phyloP scores from a whole-genome alignment of 768 basidiomycete genomes.

The Boletus coccyginus region DNA sequence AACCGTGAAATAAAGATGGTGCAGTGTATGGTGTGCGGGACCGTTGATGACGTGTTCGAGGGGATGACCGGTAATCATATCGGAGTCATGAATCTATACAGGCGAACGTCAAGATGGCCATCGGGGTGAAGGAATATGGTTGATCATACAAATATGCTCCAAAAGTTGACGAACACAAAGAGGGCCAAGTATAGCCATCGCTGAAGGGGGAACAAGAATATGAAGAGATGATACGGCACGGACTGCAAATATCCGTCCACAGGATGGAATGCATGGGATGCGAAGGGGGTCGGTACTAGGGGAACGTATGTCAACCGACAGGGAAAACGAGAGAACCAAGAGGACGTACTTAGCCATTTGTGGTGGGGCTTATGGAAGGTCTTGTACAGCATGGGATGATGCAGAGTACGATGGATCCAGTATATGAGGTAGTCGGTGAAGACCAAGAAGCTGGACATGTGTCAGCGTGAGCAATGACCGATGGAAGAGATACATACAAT shows the following conservation, averaged over 20 bases:
- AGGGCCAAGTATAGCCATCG: constrained; percentile 78
- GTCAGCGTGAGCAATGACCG: background rate
- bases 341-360: constrained; percentile 86
- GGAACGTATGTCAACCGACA: constrained; percentile 2
- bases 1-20: constrained; percentile 95
- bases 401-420: constrained; percentile 92
- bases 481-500: constrained; percentile 46
- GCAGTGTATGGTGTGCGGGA: constrained; percentile 97
- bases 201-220: constrained; percentile 88
- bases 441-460: constrained; percentile 56
- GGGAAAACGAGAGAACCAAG: background rate
- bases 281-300: constrained; percentile 93
- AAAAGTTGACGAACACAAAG: constrained; percentile 91
- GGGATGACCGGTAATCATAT: constrained; percentile 92
- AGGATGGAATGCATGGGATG: constrained; percentile 97
- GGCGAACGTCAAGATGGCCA: background rate
- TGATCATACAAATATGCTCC: constrained; percentile 80
- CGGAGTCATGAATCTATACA: constrained; percentile 91
- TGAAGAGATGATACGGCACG: constrained; percentile 90
- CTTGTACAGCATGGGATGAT: constrained; percentile 86
- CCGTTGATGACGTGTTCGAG: constrained; percentile 93
- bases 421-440: constrained; percentile 95
- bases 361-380: constrained; percentile 96
- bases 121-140: background rate
- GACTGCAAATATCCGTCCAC: constrained; percentile 94